Base-by-base conservation (phyloP, 2,329 filamentous ascomycete genomes). In the Colletotrichum tropicicola region DNA sequence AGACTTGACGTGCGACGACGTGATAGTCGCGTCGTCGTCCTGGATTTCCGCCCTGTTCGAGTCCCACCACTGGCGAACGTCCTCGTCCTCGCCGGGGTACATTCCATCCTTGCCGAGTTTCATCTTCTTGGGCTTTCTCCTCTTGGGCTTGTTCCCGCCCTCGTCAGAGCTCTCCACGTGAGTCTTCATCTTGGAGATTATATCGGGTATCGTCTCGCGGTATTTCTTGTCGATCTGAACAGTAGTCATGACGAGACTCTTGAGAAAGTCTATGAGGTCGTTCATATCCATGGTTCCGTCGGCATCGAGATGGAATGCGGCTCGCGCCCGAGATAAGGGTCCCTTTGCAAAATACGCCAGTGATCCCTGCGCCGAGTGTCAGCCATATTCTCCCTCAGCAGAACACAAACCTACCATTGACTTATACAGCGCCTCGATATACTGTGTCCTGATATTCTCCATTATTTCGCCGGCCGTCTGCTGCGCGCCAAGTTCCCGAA, bases 291-390 rank as follows among this genome's bases (percentile, higher is more conserved):
- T 77, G 21, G 83, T 86, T 6, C 85, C 80, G 73, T 90, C 87
- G 54, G 86, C 85, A 66, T 89, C 85, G 13, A 88, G 78, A 61
- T 89, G 87, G 68, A 93, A 93, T 13, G 89, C 86, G 48, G 90
- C 91, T 64, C 92, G 87, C 47, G 91, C 90, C 70, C 92, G 86
- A 45, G 92, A 92, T 19, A 96, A 80, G 2, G 92, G 91, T 1
- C 92, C 92, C 79, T 96, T 96, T 19, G 90, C 90, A 76, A 95
- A 94, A 76, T 94, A 96, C 62, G 92, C 92, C 60, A 95, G 79
- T 4, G 92, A 93, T 32, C 91, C 92, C 85, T 92, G n/a, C n/a
- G n/a, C n/a, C n/a, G n/a, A 44, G 8, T 19, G 69, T 74, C 17
- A 72, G 69, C 27, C 30, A 15, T 28, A 6, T 19, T 4, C 62